phyloP scores from a whole-genome alignment of 768 basidiomycete genomes.

The Guyanaporus albipodus region DNA sequence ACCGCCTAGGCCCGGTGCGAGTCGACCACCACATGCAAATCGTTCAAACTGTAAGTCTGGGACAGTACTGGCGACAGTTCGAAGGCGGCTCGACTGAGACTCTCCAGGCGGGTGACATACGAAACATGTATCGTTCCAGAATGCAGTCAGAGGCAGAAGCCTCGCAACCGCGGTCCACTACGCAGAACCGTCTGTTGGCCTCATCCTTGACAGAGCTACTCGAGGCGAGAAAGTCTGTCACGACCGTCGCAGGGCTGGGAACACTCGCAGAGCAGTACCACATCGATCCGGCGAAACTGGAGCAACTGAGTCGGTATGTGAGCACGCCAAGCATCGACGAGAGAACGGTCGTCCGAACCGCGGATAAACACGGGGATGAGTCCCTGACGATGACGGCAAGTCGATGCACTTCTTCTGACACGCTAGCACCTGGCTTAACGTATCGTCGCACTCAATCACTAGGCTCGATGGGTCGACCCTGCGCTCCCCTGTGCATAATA shows the following conservation, averaged over 20 bases:
- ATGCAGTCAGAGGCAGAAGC: slow-evolving; percentile 54
- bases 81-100: too few species aligned
- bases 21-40: slow-evolving; percentile 63
- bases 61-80: too few species aligned
- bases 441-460: not conserved
- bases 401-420: not conserved
- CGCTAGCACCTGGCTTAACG: not conserved
- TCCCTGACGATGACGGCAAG: slow-evolving; percentile 48
- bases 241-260: slow-evolving; percentile 40
- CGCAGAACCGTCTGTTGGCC: slow-evolving; percentile 54
- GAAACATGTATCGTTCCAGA: slow-evolving; percentile 51
- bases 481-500: not conserved
- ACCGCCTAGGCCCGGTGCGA: slow-evolving; percentile 58
- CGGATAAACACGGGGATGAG: slow-evolving; percentile 57
- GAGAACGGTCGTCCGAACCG: slow-evolving; percentile 39
- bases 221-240: slow-evolving; percentile 54
- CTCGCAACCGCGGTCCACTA: slow-evolving; percentile 34
- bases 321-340: slow-evolving; percentile 61
- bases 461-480: slow-evolving; percentile 31
- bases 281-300: slow-evolving; percentile 50
- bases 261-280: slow-evolving; percentile 51
- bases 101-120: slow-evolving; percentile 27
- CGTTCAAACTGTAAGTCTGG: slow-evolving; percentile 42
- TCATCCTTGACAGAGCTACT: slow-evolving; percentile 52
- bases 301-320: slow-evolving; percentile 51